Evolutionary conservation across 2,329 filamentous ascomycete species (phyloP), one percentile per base, ranked within the genome.

Genomic region (Xylariaceae sp.): DNA sequence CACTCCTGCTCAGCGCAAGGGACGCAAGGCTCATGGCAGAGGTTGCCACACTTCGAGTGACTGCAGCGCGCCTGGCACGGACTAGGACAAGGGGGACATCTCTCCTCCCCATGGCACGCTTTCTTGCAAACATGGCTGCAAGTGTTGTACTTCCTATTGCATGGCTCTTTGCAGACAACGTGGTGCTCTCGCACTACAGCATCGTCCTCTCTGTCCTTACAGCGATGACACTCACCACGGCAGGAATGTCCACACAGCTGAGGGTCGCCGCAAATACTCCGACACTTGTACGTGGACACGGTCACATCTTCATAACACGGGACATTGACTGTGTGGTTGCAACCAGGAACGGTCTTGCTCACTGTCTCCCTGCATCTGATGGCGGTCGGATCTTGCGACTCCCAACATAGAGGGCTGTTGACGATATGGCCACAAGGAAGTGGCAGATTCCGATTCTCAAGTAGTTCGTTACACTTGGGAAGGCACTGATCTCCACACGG

Each of bases 1-100:
- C 32, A 40, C 15, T 13, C 34, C 13, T 30, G 53, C 44, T 77
- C 72, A 0, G 71, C 70, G 45, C 81, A 85, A 0, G 79, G 80
- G 2, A 62, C 54, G 50, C 81, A 85, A 2, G 77, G 70, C 47
- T 84, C 71, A 6, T 23, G 31, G 11, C 37, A 40, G 12, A 13
- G 19, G 30, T 40, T 40, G 4, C 37, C n/a, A n/a, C 37, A 40
- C 4, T 23, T 30, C 9, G 29, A 33, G 14, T 39, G 36, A 9
- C 32, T 31, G n/a, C 36, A 39, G 19, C 32, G 36, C 21, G 32
- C 28, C 13, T 39, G 23, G 13, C 36, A 39, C 21, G 31, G 36
- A 13, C 24, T 39, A 15, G 63, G 56, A 51, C 81, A 85, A 3
- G 53, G 56, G 39, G 77, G 83, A 3, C 59, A 57, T 11, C 74